Conservation (phyloP, 495 filamentous ascomycete species). For the Tricharina praecox region DNA sequence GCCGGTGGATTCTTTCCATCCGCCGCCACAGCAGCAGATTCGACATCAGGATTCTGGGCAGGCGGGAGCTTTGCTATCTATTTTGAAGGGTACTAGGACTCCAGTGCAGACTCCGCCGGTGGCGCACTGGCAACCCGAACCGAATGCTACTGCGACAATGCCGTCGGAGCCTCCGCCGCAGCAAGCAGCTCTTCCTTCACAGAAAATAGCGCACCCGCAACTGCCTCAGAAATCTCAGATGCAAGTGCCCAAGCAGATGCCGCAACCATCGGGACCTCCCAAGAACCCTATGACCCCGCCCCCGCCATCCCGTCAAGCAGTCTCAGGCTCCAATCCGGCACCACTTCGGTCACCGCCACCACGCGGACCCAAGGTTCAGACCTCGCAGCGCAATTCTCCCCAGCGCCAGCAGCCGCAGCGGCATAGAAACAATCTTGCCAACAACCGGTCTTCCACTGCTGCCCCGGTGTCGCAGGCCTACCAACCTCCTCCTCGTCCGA, state of each 20-base stretch:
- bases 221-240: background rate
- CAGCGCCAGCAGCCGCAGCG: slow-evolving; percentile 6
- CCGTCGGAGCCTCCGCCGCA: background rate
- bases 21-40: background rate
- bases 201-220: background rate
- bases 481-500: background rate
- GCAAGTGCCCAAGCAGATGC: background rate
- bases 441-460: slow-evolving; percentile 2
- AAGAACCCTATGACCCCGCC: background rate
- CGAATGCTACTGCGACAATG: too few species aligned
- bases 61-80: slow-evolving; percentile 19
- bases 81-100: slow-evolving; percentile 16
- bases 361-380: slow-evolving; percentile 7
- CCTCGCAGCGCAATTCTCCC: slow-evolving; percentile 7
- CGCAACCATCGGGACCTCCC: background rate
- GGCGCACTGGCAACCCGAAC: background rate
- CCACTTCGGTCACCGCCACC: slow-evolving; percentile 2
- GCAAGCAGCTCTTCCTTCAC: background rate
- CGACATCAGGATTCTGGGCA: slow-evolving; percentile 14
- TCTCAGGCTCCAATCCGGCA: background rate
- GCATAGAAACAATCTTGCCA: slow-evolving; percentile 1
- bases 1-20: slow-evolving; percentile 8
- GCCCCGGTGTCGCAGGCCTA: background rate
- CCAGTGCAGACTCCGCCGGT: slow-evolving; percentile 13
- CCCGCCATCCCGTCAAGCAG: background rate